Evolutionary conservation across 768 basidiomycete genomes (phyloP).

Genomic region (Tulasnella sp.): DNA sequence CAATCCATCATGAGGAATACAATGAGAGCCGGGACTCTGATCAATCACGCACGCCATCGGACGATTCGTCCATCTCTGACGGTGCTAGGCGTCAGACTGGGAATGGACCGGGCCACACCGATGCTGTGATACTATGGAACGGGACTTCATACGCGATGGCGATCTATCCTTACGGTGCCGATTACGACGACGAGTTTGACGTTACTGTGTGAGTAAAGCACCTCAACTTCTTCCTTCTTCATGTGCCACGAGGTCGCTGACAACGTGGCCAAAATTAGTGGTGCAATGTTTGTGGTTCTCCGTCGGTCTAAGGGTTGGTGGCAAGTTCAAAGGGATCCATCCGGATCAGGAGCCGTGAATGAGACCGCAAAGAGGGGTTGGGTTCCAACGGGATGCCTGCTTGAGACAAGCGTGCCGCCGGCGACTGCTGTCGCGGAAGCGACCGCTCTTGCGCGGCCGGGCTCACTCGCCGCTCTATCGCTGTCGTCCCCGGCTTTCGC

Average conservation of each 20-base stretch:
- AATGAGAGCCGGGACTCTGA: too few species aligned
- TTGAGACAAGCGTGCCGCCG: slow-evolving; percentile 87
- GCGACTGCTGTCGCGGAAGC: slow-evolving; percentile 79
- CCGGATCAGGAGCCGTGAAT: slow-evolving; percentile 67
- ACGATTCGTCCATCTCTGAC: slow-evolving; percentile 18
- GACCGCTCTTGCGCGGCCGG: background rate
- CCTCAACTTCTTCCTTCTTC: slow-evolving; percentile 14
- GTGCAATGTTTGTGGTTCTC: slow-evolving; percentile 86
- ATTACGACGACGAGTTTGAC: slow-evolving; percentile 97
- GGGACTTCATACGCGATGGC: slow-evolving; percentile 90
- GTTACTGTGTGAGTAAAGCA: slow-evolving; percentile 73
- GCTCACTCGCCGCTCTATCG: background rate
- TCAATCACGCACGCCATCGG: slow-evolving; percentile 18
- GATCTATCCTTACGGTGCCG: slow-evolving; percentile 97
- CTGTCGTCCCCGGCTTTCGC: slow-evolving; percentile 3
- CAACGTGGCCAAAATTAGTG: slow-evolving; percentile 44
- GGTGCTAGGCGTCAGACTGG: slow-evolving; percentile 9
- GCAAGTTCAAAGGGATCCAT: slow-evolving; percentile 92
- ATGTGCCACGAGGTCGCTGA: background rate
- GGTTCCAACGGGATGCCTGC: slow-evolving; percentile 94
- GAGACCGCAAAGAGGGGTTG: slow-evolving; percentile 81
- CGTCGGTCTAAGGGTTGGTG: slow-evolving; percentile 98
- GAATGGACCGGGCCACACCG: slow-evolving; percentile 24
- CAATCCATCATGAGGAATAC: too few species aligned
- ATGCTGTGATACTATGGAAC: slow-evolving; percentile 24